Percentiles rank a stretch among this genome's conserved stretches.
These are phyloP conservation scores for Apiospora pterosperma DNA, from an alignment of 2,329 filamentous ascomycete species.

Conservation along the genomic window DNA sequence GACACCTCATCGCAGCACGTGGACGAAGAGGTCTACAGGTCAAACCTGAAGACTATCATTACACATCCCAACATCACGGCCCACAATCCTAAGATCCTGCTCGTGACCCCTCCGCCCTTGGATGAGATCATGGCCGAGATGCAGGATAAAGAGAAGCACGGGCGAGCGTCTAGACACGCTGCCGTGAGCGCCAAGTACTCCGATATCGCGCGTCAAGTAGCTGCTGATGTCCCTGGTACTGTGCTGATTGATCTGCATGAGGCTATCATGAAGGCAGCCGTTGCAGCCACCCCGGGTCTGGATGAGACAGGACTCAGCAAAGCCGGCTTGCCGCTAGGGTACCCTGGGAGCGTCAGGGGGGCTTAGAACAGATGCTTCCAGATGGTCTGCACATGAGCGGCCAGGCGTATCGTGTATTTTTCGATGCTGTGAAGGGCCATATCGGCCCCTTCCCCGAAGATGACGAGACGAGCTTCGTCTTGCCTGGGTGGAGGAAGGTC, in stretches of 20 bases:
- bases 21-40: constrained; percentile 69
- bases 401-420: constrained; percentile 51
- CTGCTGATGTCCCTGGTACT: constrained; percentile 63
- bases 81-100: constrained; percentile 69
- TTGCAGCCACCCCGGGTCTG: constrained; percentile 53
- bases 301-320: constrained; percentile 42
- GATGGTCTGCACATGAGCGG: constrained; percentile 58
- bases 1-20: constrained; percentile 69
- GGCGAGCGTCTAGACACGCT: constrained; percentile 41
- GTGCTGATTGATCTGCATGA: constrained; percentile 77
- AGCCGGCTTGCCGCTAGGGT: constrained; percentile 44
- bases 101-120: constrained; percentile 80
- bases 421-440: constrained; percentile 42
- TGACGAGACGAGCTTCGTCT: constrained; percentile 33
- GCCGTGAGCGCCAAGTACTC: constrained; percentile 55
- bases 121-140: constrained; percentile 66
- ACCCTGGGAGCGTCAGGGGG: constrained; percentile 48
- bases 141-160: constrained; percentile 41
- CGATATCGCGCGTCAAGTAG: constrained; percentile 61
- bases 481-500: constrained; percentile 43
- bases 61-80: constrained; percentile 65
- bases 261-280: constrained; percentile 70
- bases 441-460: constrained; percentile 37
- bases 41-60: constrained; percentile 70
- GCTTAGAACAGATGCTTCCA: constrained; percentile 48